A percentile compares a stretch with the other conserved stretches of the same genome.
phyloP scores from a whole-genome alignment of 306 rosid genomes.

The Vigna reflexopilosa region DNA sequence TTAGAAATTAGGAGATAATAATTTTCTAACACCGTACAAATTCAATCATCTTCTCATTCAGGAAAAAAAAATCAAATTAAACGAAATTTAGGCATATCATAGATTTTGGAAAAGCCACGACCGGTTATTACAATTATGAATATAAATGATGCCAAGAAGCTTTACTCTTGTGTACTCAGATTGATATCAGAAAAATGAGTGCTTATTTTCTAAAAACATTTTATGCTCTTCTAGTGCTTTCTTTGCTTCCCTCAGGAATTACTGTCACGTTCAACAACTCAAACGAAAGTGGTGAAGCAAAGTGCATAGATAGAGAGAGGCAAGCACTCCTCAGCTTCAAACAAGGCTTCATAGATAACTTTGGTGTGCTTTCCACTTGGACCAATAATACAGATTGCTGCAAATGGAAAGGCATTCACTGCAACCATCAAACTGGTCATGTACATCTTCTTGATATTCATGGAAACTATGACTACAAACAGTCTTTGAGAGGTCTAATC shows the following conservation, averaged over 20 bases:
- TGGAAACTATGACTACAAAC: background rate
- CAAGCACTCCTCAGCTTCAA: conserved; percentile 18
- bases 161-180: too few species aligned
- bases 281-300: background rate
- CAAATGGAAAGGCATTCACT: conserved; percentile 15
- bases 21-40: too few species aligned
- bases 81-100: too few species aligned
- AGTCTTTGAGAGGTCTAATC: too few species aligned
- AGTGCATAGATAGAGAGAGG: background rate
- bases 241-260: background rate
- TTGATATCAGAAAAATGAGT: too few species aligned
- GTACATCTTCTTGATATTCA: background rate
- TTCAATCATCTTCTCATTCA: too few species aligned
- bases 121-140: too few species aligned
- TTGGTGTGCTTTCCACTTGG: conserved; percentile 29
- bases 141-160: too few species aligned
- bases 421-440: conserved; percentile 31
- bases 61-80: too few species aligned
- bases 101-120: too few species aligned
- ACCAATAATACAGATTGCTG: conserved; percentile 9
- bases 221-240: background rate
- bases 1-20: too few species aligned
- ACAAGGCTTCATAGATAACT: background rate
- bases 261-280: background rate
- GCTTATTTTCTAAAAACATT: background rate